Conservation (phyloP, 345 rosid genomes). For the Mangifera indica region DNA sequence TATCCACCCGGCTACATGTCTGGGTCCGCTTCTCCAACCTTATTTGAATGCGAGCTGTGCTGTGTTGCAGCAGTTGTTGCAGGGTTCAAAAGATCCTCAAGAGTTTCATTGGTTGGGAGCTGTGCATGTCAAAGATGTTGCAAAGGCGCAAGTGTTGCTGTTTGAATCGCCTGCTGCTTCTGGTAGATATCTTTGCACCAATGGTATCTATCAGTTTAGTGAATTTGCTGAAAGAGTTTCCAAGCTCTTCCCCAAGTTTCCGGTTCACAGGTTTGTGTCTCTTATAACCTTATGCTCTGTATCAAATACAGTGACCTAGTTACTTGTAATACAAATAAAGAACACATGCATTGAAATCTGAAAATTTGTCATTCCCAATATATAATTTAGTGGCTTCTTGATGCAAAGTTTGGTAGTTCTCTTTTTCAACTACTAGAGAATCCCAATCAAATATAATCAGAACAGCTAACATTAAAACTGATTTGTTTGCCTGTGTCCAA, state of each 20-base stretch:
- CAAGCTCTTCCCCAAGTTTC: conserved; percentile 62
- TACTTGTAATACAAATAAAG: not conserved
- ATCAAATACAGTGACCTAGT: not conserved
- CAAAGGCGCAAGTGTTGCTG: conserved; percentile 59
- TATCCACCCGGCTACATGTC: conserved; percentile 4
- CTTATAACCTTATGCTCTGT: too few relatives aligned
- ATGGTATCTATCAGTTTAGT: conserved; percentile 73
- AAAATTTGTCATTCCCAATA: not conserved
- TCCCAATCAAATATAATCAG: not conserved
- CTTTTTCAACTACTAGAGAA: not conserved
- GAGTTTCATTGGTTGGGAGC: conserved; percentile 83
- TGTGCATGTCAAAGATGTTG: conserved; percentile 75
- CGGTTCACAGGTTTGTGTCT: conserved; percentile 53
- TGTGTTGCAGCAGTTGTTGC: conserved; percentile 56
- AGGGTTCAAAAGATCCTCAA: conserved; percentile 61
- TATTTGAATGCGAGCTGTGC: conserved; percentile 76
- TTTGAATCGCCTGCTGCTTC: conserved; percentile 58
- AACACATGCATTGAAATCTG: not conserved
- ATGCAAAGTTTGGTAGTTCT: not conserved
- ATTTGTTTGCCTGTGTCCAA: conserved; percentile 13
- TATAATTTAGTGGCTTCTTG: not conserved
- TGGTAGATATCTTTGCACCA: conserved; percentile 77
- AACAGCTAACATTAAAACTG: not conserved
- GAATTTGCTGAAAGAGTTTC: conserved; percentile 63
- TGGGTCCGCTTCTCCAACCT: conserved; percentile 74